These are phyloP conservation scores for Conoideocrella luteorostrata DNA, from an alignment of 2,329 filamentous ascomycete species.

Conservation along the genomic window DNA sequence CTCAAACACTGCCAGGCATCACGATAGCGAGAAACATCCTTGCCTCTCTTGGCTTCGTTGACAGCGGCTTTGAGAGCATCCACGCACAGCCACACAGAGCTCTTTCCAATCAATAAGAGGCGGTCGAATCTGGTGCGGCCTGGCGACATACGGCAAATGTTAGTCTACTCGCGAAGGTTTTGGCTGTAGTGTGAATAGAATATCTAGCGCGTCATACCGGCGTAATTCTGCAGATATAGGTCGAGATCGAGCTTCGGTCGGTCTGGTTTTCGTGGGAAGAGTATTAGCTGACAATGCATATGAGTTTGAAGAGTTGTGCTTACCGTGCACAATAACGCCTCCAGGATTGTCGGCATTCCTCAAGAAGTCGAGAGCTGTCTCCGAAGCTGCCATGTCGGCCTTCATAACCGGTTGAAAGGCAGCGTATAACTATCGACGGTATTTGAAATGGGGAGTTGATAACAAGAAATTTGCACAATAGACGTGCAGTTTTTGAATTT, in stretches of 20 bases:
- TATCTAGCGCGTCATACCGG: conserved; percentile 45
- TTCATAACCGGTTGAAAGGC: neutral
- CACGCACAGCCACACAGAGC: conserved; percentile 66
- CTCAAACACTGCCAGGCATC: conserved; percentile 61
- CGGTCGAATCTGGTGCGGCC: conserved; percentile 77
- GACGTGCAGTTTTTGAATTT: too few species aligned
- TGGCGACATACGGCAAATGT: conserved; percentile 26
- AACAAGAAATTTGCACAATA: too few species aligned
- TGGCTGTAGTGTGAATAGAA: neutral
- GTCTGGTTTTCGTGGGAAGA: conserved; percentile 40
- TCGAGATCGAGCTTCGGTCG: conserved; percentile 86
- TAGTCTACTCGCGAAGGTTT: neutral
- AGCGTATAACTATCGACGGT: neutral
- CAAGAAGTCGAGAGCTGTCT: conserved; percentile 35
- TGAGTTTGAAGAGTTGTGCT: conserved; percentile 3
- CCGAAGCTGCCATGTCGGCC: conserved; percentile 28
- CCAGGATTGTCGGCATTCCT: conserved; percentile 39
- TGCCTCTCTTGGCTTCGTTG: conserved; percentile 66
- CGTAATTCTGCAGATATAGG: conserved; percentile 84
- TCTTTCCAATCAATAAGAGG: conserved; percentile 72
- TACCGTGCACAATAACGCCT: conserved; percentile 43
- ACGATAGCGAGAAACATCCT: conserved; percentile 66
- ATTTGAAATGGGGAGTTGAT: neutral
- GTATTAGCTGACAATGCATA: neutral
- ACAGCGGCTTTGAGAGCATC: conserved; percentile 79